Evolutionary conservation across 495 filamentous ascomycete species (phyloP), one percentile per base, ranked within the genome.

Genomic region (Aspergillus avenaceus): DNA sequence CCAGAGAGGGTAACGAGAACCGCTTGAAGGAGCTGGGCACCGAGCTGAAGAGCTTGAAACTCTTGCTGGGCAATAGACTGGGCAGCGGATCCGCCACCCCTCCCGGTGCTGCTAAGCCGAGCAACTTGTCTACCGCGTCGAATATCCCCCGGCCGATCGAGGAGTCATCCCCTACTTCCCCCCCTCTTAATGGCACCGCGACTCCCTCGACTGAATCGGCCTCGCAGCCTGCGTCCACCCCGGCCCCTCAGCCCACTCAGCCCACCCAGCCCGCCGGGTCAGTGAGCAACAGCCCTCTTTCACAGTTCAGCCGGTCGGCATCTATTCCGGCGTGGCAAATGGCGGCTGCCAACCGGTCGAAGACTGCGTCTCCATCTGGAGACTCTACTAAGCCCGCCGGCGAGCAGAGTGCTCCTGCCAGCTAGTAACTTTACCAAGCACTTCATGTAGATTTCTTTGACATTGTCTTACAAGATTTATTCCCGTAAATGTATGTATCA

Each of bases 271-370:
- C 29, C 29, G 45, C 53, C 24, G 58, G 56, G 21, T 43, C 50
- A 8, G 23, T 36, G n/a, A 25, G 69, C 50, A 70, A 61, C 50
- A 71, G 55, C 54, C 63, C 69, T 53, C 64, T 67, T 29, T 66
- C 64, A 49, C 63, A 73, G 26, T 72, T 78, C 28, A 72, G 70
- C 47, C 70, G 75, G 12, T 74, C 70, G 61, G 83, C 87, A 7
- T 85, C 85, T n/a, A 96, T 96, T 56, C 91, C 91, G 1, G 81
- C 86, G 1, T 96, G 91, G 91, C 91, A 96, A 69, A 81, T 95
- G 81, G 83, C 86, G 14, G 81, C 84, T 36, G 79, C 84, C 37
- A 84, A 78, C 61, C 82, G 82, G 60, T 76, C 70, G 28, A 76
- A 73, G 68, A 66, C 53, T 54, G 57, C 61, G 1, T 69, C 72